Conservation (phyloP, 352 stramenopile species). For the Pythium biforme region DNA sequence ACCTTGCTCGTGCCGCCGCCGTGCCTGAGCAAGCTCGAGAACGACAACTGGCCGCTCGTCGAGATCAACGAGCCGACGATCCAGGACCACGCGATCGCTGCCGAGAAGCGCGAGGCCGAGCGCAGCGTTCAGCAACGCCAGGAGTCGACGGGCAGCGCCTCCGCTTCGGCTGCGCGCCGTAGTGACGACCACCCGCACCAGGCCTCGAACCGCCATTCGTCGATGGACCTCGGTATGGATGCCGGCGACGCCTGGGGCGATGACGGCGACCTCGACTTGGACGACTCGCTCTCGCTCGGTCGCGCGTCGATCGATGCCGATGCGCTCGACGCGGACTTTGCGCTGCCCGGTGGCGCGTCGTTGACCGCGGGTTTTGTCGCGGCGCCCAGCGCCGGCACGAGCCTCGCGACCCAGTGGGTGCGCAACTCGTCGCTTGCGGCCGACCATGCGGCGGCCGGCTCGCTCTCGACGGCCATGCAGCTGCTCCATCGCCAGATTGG, state of each 20-base stretch:
- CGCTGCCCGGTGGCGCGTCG: slow-evolving; percentile 19
- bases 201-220: slow-evolving; percentile 47
- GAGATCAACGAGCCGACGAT: slow-evolving; percentile 92
- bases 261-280: slow-evolving; percentile 86
- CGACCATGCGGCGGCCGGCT: slow-evolving; percentile 97
- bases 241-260: slow-evolving; percentile 75
- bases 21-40: slow-evolving; percentile 90
- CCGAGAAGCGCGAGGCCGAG: slow-evolving; percentile 78
- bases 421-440: slow-evolving; percentile 96
- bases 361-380: slow-evolving; percentile 83
- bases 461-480: slow-evolving; percentile 96
- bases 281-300: slow-evolving; percentile 63
- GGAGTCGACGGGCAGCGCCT: slow-evolving; percentile 28
- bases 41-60: slow-evolving; percentile 98
- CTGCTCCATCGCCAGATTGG: slow-evolving; percentile 99
- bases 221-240: slow-evolving; percentile 74
- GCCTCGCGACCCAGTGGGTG: slow-evolving; percentile 91
- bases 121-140: slow-evolving; percentile 58
- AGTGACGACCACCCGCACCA: slow-evolving; percentile 41
- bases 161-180: slow-evolving; percentile 23
- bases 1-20: slow-evolving; percentile 92
- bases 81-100: slow-evolving; percentile 75
- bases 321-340: slow-evolving; percentile 59
- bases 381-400: slow-evolving; percentile 86
- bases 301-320: slow-evolving; percentile 50